Conservation (phyloP, 805 yeast genomes). For the Vanderwaltozyma verrucispora region DNA sequence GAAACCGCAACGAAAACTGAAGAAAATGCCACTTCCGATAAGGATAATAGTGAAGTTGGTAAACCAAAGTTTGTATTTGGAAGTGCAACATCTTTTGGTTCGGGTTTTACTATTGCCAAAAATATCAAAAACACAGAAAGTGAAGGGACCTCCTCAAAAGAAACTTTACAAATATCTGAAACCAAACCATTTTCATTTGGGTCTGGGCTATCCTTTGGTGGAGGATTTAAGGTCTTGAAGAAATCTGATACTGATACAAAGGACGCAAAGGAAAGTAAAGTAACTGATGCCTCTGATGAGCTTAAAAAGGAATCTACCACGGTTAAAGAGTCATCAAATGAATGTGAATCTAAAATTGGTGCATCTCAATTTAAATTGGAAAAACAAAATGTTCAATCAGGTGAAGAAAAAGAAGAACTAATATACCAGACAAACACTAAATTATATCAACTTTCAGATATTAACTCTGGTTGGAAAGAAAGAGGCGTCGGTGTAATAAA, state of each 20-base stretch:
- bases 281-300: constrained; percentile 4
- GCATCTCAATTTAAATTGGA: constrained; percentile 36
- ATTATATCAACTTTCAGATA: constrained; percentile 59
- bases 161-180: no score
- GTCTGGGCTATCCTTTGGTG: constrained; percentile 35
- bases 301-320: constrained; percentile 8
- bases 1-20: neutral
- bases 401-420: constrained; percentile 79
- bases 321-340: constrained; percentile 11
- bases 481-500: constrained; percentile 86
- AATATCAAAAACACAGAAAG: constrained; percentile 2
- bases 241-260: constrained; percentile 8
- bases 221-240: constrained; percentile 23
- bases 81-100: constrained; percentile 39
- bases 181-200: constrained; percentile 34
- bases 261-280: constrained; percentile 6
- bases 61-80: constrained; percentile 49
- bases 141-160: constrained; percentile 2
- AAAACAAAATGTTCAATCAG: constrained; percentile 59
- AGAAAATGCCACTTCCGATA: neutral
- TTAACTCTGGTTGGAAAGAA: constrained; percentile 86
- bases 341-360: constrained; percentile 25
- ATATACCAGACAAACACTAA: constrained; percentile 65
- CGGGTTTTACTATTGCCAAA: constrained; percentile 24
- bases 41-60: constrained; percentile 3